These are phyloP conservation scores for Nakazawaea siamensis DNA, from an alignment of 805 yeast genomes.

Conservation along the genomic window DNA sequence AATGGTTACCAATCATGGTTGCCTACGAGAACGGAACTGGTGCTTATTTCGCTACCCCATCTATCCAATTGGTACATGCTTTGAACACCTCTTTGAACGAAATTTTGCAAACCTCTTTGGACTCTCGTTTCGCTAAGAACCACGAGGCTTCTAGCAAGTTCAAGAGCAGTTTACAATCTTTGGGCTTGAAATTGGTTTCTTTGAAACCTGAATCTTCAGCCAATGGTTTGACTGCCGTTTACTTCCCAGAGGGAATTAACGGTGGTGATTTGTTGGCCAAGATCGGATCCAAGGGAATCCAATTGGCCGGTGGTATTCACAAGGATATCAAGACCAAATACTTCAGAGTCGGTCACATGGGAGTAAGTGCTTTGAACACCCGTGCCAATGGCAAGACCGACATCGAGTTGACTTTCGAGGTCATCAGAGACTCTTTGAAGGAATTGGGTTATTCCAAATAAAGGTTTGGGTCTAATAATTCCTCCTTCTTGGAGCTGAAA, in stretches of 20 bases:
- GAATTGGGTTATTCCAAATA: slow-evolving; percentile 32
- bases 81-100: slow-evolving; percentile 69
- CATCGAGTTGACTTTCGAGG: slow-evolving; percentile 38
- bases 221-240: slow-evolving; percentile 79
- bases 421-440: slow-evolving; percentile 33
- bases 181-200: slow-evolving; percentile 70
- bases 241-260: slow-evolving; percentile 67
- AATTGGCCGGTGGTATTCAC: slow-evolving; percentile 87
- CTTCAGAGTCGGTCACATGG: slow-evolving; percentile 97
- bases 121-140: slow-evolving; percentile 57
- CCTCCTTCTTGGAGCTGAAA: not conserved
- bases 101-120: slow-evolving; percentile 48
- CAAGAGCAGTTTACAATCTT: slow-evolving; percentile 45
- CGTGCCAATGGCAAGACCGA: slow-evolving; percentile 33
- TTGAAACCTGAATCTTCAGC: slow-evolving; percentile 56
- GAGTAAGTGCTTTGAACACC: slow-evolving; percentile 59
- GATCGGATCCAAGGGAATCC: slow-evolving; percentile 57
- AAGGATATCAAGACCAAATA: slow-evolving; percentile 71
- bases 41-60: slow-evolving; percentile 96
- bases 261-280: slow-evolving; percentile 58
- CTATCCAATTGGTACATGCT: slow-evolving; percentile 80
- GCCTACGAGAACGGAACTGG: slow-evolving; percentile 74
- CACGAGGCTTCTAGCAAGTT: slow-evolving; percentile 52
- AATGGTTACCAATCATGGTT: slow-evolving; percentile 85
- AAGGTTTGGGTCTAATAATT: slow-evolving; percentile 7